Base-by-base conservation (phyloP, 371 early-diverging fungal species). In the Choanephora cucurbitarum region DNA sequence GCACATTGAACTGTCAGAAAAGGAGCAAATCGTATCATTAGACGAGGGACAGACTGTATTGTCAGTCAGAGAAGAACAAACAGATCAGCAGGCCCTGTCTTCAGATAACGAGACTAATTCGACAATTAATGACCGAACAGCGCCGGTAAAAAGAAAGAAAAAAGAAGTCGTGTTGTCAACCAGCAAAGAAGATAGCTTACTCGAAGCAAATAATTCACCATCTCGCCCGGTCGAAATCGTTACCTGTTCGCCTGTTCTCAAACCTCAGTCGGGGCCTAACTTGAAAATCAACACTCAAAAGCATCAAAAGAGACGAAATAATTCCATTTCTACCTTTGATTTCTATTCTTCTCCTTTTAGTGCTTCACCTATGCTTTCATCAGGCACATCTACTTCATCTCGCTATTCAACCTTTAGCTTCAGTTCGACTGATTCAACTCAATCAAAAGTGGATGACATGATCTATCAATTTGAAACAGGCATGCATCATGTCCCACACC, bases 381-480 rank as follows among this genome's bases (percentile, higher is more conserved):
- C 45, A 15, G 11, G 23, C 9, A 8, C 14, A 10, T 37, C 37
- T 8, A 10, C 37, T 8, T 23, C 24, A 8, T 45, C 45, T 9
- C 21, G 5, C 1, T 9, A 15, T 31, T 40, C 32, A 2, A 18
- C 15, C 22, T 58, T 51, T 46, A 52, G 46, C n/a, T 23, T 18
- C 23, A 6, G 13, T 9, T 37, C 37, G 2, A 37, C 37, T 6
- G 46, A 51, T 32, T 22, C 37, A 19, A 50, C 44, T 15, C 15
- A 31, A 7, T 50, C 55, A 11, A 24, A 44, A 21, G 64, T 64
- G 13, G 55, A 44, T n/a, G 58, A 53, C 5, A 49, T 64, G 40
- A 41, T 64, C 10, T 8, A 57, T 24, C 18, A 49, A 15, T 64
- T 64, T 24, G 64, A 64, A 34, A 45, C 54, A 14, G 60, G 55